phyloP scores from a whole-genome alignment of 305 asterid species.

The Ruellia speciosa region DNA sequence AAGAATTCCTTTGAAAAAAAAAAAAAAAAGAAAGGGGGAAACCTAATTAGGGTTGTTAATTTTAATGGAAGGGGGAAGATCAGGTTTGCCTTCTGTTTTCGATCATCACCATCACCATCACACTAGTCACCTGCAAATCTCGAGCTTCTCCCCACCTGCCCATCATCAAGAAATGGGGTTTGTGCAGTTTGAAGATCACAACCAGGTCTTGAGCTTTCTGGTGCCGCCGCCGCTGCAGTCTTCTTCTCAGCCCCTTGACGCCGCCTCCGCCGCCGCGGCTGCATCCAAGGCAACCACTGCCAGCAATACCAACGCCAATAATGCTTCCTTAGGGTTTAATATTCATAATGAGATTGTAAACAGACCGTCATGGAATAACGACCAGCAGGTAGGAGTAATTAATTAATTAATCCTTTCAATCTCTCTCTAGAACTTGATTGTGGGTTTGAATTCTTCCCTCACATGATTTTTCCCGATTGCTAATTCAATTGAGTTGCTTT shows the following conservation, averaged over 20 bases:
- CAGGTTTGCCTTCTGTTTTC: conserved; percentile 29
- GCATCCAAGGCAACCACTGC: conserved; percentile 22
- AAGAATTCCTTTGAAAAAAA: conserved; percentile 21
- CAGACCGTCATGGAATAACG: conserved; percentile 70
- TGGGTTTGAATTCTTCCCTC: conserved; percentile 24
- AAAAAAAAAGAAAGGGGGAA: background rate
- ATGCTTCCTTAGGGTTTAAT: conserved; percentile 49
- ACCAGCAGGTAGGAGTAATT: conserved; percentile 41
- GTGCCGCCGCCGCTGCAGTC: conserved; percentile 38
- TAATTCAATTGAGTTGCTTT: conserved; percentile 7
- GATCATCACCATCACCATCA: conserved; percentile 24
- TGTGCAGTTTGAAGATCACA: conserved; percentile 65
- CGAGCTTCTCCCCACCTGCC: conserved; percentile 22
- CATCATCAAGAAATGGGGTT: conserved; percentile 61
- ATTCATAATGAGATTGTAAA: conserved; percentile 31
- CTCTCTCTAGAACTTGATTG: conserved; percentile 4
- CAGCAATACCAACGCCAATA: conserved; percentile 10
- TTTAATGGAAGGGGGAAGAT: conserved; percentile 65
- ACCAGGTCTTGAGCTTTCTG: conserved; percentile 56
- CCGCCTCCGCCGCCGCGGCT: conserved; percentile 13
- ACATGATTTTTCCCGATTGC: background rate
- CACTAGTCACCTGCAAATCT: conserved; percentile 29
- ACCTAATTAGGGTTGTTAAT: background rate
- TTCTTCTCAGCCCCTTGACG: conserved; percentile 30
- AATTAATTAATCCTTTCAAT: background rate